Evolutionary conservation across 228 moss, liverwort and hornwort species (phyloP), one percentile per base, ranked within the genome.

Genomic region (Sphagnum magellanicum): DNA sequence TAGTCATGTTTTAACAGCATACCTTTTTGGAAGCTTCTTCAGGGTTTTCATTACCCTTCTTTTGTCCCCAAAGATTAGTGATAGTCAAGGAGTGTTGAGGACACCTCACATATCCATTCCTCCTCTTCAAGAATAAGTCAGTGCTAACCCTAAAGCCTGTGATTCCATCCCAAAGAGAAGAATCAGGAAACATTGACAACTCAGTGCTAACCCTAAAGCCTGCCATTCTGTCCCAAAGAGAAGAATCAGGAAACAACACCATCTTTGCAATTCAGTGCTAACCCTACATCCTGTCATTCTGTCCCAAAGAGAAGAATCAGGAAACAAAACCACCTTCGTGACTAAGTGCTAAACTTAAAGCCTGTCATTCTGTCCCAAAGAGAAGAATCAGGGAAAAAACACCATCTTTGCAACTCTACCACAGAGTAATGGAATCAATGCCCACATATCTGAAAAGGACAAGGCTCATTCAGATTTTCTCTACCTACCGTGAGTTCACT

Each of bases 21-120:
- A 74, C 81, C 83, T 92, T 91, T 67, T 96, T 92, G 49, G 75
- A 68, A 50, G 73, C 74, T 11, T 95, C 95, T 49, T 90, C 88
- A 58, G 86, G 67, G 16, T 80, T 81, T 50, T 88, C 93, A 15
- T 55, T 74, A 4, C 79, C 84, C 73, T 88, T 81, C 82, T 91
- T 91, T 73, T 83, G 83, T 68, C 88, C 84, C 82, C 84, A 88
- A 73, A 88, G 79, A 72, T 81, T 88, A 71, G 80, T 84, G 59
- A 82, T 69, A 70, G 70, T 80, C 69, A 88, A 76, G 63, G 83
- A 62, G 55, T 78, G 78, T 67, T 78, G 80, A 15, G 62, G 48
- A 77, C 47, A 71, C 70, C 74, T 71, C 6, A 72, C 74, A 72
- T 72, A 63, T 47, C 59, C 52, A 70, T 63, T 63, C 68, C 59